phyloP scores from a whole-genome alignment of 495 filamentous ascomycete species.

The Hapsidospora chrysogenum region DNA sequence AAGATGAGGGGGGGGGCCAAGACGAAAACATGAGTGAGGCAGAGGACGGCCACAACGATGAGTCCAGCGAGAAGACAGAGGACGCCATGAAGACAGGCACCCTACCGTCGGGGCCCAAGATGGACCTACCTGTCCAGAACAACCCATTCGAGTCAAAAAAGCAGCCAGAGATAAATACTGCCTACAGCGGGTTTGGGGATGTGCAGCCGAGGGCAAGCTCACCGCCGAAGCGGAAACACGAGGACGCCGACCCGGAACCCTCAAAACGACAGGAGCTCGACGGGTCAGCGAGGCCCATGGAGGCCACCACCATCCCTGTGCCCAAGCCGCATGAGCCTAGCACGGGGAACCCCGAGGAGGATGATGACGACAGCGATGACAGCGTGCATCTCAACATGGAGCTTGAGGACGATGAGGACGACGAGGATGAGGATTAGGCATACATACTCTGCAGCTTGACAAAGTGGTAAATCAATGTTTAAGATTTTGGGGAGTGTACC shows the following conservation, averaged over 20 bases:
- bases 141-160: neutral
- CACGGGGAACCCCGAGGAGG: slow-evolving; percentile 1
- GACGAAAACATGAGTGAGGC: neutral
- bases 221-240: slow-evolving; percentile 3
- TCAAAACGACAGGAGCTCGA: slow-evolving; percentile 1
- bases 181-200: neutral
- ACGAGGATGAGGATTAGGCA: slow-evolving; percentile 9
- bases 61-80: no score
- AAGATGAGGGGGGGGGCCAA: slow-evolving; percentile 1
- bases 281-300: neutral
- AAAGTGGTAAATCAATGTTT: no score
- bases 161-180: neutral
- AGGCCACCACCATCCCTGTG: neutral
- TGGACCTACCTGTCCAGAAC: neutral
- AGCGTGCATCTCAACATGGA: slow-evolving; percentile 25
- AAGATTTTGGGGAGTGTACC: no score
- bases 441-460: no score
- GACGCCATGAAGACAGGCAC: neutral
- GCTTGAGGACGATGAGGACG: slow-evolving; percentile 14
- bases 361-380: slow-evolving; percentile 14
- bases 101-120: neutral
- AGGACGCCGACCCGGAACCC: neutral
- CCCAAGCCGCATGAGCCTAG: neutral
- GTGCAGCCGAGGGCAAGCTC: neutral
- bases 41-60: no score